Evolutionary conservation across 1,139 yeast genomes (phyloP).

Genomic region (Debaryomycetaceae sp.): DNA sequence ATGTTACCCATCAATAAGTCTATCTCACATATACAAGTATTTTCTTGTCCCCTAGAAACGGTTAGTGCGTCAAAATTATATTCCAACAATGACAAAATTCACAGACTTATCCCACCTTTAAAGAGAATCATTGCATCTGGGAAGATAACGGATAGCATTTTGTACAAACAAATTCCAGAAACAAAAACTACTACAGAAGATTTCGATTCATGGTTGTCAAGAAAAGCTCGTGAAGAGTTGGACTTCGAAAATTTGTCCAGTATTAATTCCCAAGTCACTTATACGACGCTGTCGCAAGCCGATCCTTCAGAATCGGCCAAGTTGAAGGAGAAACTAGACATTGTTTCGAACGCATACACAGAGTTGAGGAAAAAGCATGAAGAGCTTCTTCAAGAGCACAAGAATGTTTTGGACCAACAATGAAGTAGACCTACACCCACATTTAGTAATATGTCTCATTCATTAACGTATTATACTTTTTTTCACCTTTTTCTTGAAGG

Average conservation of each 20-base stretch:
- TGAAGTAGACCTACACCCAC: conserved; percentile 1
- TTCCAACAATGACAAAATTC: conserved; percentile 35
- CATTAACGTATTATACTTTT: background rate
- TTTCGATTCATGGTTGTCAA: conserved; percentile 42
- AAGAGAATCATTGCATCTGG: conserved; percentile 53
- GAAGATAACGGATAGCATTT: conserved; percentile 46
- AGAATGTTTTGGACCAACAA: conserved; percentile 26
- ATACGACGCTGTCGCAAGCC: conserved; percentile 5
- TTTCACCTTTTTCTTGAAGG: conserved; percentile 30
- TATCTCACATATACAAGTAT: conserved; percentile 24
- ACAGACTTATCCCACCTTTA: conserved; percentile 48
- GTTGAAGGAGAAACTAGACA: conserved; percentile 44
- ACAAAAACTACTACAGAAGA: conserved; percentile 10
- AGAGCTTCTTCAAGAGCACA: conserved; percentile 53
- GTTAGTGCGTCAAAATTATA: conserved; percentile 7
- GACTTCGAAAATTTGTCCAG: conserved; percentile 43
- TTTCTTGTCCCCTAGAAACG: conserved; percentile 14
- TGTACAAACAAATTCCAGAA: conserved; percentile 44
- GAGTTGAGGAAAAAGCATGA: conserved; percentile 62
- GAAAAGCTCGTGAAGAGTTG: conserved; percentile 50
- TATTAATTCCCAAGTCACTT: conserved; percentile 33
- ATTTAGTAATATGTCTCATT: background rate
- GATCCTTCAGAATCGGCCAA: conserved; percentile 14
- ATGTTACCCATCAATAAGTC: conserved; percentile 53
- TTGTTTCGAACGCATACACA: conserved; percentile 54